These are phyloP conservation scores for Sporothrix phasma DNA, from an alignment of 2,329 filamentous ascomycete species.

Conservation along the genomic window DNA sequence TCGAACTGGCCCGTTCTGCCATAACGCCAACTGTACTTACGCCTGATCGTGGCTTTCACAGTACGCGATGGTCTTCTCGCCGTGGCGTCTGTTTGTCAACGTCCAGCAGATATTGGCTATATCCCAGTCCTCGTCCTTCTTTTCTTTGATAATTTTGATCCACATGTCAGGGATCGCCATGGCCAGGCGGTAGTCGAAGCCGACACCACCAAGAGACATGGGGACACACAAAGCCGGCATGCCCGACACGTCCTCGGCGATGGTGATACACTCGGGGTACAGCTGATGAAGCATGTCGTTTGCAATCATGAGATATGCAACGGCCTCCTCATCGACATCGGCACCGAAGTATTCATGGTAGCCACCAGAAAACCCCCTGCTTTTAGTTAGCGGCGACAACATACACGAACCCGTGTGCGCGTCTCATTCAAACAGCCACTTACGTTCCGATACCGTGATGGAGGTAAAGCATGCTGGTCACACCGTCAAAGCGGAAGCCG, in stretches of 20 bases:
- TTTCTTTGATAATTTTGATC: slow-evolving; percentile 97
- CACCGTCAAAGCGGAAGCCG: slow-evolving; percentile 94
- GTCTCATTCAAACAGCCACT: slow-evolving; percentile 29
- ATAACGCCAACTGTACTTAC: slow-evolving; percentile 42
- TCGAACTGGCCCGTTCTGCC: not conserved
- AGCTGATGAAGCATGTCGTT: slow-evolving; percentile 92
- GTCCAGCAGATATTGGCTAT: slow-evolving; percentile 77
- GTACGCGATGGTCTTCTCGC: slow-evolving; percentile 97
- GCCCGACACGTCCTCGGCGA: slow-evolving; percentile 94
- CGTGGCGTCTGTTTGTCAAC: slow-evolving; percentile 83
- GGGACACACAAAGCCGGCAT: slow-evolving; percentile 95
- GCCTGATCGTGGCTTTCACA: slow-evolving; percentile 97
- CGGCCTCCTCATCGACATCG: slow-evolving; percentile 81
- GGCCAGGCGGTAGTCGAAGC: slow-evolving; percentile 92
- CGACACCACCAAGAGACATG: slow-evolving; percentile 76
- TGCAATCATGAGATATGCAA: slow-evolving; percentile 90
- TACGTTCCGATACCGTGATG: slow-evolving; percentile 97
- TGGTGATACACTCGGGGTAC: slow-evolving; percentile 79
- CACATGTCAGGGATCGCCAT: slow-evolving; percentile 99
- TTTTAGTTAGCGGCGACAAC: not conserved
- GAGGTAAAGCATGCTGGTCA: slow-evolving; percentile 94
- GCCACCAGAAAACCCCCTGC: slow-evolving; percentile 85
- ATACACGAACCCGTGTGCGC: not conserved
- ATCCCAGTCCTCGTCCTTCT: slow-evolving; percentile 85
- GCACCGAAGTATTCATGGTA: slow-evolving; percentile 97